Percentiles rank a stretch among this genome's conserved stretches.
phyloP scores from a whole-genome alignment of 768 basidiomycete species.

The Termitomyces sp. region DNA sequence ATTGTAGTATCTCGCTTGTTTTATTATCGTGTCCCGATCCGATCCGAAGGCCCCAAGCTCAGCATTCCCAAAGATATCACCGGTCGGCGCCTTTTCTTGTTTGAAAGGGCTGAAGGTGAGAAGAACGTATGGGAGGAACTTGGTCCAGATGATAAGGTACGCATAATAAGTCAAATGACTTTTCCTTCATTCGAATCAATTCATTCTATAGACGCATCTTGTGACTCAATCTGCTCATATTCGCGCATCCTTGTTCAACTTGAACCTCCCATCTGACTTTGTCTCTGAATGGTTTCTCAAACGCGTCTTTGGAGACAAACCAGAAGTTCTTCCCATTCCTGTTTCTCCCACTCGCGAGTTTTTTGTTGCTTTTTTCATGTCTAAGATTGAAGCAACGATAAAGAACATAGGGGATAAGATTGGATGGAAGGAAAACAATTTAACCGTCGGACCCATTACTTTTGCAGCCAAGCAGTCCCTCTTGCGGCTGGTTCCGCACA shows the following conservation, averaged over 20 bases:
- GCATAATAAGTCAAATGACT: background rate
- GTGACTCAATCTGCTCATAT: background rate
- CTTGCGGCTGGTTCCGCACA: background rate
- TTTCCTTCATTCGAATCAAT: background rate
- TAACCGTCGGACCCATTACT: background rate
- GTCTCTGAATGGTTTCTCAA: background rate
- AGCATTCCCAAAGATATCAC: background rate
- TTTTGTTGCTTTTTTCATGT: background rate
- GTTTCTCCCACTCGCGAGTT: slow-evolving; percentile 4
- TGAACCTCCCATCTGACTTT: background rate
- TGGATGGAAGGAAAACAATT: background rate
- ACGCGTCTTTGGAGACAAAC: background rate
- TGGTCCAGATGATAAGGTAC: background rate
- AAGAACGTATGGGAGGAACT: background rate
- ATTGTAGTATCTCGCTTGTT: background rate
- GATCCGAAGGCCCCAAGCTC: background rate
- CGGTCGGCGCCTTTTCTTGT: background rate
- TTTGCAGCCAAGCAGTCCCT: slow-evolving; percentile 1
- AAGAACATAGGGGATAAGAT: slow-evolving; percentile 1
- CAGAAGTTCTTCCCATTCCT: background rate
- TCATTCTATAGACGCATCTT: background rate
- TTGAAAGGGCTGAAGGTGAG: background rate
- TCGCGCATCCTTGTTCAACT: background rate
- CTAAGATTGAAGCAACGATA: background rate
- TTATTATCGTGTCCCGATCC: background rate